Conservation (phyloP, 2,329 filamentous ascomycete species). For the Seiridium cupressi region DNA sequence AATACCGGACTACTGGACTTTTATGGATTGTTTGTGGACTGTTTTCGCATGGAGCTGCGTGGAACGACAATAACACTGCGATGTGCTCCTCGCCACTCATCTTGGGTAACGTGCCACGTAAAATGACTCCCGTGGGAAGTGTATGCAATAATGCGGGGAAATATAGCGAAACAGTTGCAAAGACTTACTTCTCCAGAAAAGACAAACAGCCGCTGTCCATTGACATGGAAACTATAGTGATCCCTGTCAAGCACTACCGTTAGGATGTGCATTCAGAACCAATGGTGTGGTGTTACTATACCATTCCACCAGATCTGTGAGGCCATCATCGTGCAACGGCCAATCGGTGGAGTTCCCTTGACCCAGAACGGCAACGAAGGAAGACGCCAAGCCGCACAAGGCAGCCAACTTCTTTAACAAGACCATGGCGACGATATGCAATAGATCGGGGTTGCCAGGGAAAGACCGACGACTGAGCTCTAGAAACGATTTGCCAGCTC, state of each 20-base stretch:
- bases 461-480: not conserved
- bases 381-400: conserved; percentile 8
- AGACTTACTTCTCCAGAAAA: conserved; percentile 37
- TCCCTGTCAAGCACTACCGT: conserved; percentile 28
- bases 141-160: too few relatives aligned
- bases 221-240: conserved; percentile 38
- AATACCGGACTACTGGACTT: too few relatives aligned
- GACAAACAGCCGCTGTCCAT: conserved; percentile 38
- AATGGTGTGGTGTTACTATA: conserved; percentile 2
- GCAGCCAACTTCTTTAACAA: not conserved
- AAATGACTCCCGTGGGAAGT: too few relatives aligned
- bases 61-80: too few relatives aligned
- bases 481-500: not conserved
- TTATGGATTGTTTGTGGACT: too few relatives aligned
- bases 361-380: conserved; percentile 10
- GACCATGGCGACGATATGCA: not conserved
- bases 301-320: conserved; percentile 32
- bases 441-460: not conserved
- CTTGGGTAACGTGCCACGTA: too few relatives aligned
- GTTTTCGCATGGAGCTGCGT: too few relatives aligned
- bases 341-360: conserved; percentile 16
- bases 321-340: conserved; percentile 29
- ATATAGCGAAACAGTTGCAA: not conserved
- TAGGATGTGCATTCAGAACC: not conserved
- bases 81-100: too few relatives aligned